Base-by-base conservation (phyloP, 2,329 filamentous ascomycete species). In the Phialemoniopsis sp. region DNA sequence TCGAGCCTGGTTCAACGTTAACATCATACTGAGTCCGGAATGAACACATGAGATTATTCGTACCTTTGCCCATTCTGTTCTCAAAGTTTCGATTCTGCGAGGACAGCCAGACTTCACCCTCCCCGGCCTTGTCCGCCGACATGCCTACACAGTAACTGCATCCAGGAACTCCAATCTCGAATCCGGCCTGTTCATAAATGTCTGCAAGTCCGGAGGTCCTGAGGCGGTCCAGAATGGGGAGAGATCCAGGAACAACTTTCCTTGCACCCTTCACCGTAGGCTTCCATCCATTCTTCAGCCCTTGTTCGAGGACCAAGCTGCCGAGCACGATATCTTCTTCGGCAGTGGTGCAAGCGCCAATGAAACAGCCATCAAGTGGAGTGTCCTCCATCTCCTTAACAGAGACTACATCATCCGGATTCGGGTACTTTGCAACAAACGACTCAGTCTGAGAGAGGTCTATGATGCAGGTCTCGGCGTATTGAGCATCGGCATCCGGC, bases 81-180 rank as follows among this genome's bases (percentile, higher is more conserved):
- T 65, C 48, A 41, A 69, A 70, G 45, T 72, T 70, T 10, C 67
- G 53, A 41, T 72, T 70, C 47, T 70, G 65, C 12, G 60, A 66
- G n/a, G 55, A 62, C 3, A 70, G 46, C 67, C 67, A 70, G 1
- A 62, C 59, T 42, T 68, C 64, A 2, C 64, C 67, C 7, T 58
- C 47, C 2, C 38, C 55, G 4, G 67, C 67, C 37, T 58, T 53
- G 43, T 70, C 67, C 1, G 59, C 64, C 9, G 50, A 54, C 53
- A 68, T 63, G 2, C 66, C 64, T 5, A 70, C 66, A 32, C 67
- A 70, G 43, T 66, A 69, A 29, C 59, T 66, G 47, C 67, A 70
- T 1, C 67, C 65, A 0, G 67, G 66, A 1, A 59, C 50, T 2
- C 64, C 60, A n/a, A 64, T 51, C 32, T 59, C 56, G 44, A 70